A percentile compares a stretch with the other conserved stretches of the same genome.
Conservation (phyloP, 78 protist species). For the Dictyostelium firmibasis region DNA sequence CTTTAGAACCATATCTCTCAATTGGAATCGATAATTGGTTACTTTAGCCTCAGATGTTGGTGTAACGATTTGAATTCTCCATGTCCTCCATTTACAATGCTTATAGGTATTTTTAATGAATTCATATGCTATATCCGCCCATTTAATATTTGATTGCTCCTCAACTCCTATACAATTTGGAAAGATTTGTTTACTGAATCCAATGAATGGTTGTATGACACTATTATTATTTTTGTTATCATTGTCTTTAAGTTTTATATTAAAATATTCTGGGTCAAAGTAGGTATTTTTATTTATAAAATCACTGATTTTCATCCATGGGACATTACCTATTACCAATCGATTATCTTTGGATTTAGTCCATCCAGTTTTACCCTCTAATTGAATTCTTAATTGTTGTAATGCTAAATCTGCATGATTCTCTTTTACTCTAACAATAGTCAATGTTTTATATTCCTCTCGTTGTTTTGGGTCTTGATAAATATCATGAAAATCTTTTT, state of each 20-base stretch:
- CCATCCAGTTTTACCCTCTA: constrained; percentile 18
- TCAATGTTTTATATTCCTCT: background rate
- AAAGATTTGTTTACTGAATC: constrained; percentile 16
- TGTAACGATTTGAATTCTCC: constrained; percentile 18
- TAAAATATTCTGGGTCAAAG: background rate
- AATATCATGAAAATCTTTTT: background rate
- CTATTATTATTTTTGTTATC: background rate
- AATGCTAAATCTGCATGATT: background rate
- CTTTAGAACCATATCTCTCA: background rate
- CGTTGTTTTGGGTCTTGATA: background rate
- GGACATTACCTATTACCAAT: background rate
- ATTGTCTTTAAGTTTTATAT: background rate
- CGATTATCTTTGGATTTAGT: background rate
- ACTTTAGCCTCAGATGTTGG: background rate
- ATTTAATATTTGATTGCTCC: background rate
- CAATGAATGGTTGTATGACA: constrained; percentile 1
- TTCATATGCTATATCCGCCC: background rate
- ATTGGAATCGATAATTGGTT: background rate
- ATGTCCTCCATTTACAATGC: background rate
- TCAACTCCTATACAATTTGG: background rate
- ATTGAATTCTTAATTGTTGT: background rate
- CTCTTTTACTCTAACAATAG: constrained; percentile 4
- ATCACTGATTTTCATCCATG: background rate
- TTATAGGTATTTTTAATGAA: background rate
- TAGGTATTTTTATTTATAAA: background rate